These are phyloP conservation scores for Primulina tabacum DNA, from an alignment of 257 asterid species.

Conservation along the genomic window DNA sequence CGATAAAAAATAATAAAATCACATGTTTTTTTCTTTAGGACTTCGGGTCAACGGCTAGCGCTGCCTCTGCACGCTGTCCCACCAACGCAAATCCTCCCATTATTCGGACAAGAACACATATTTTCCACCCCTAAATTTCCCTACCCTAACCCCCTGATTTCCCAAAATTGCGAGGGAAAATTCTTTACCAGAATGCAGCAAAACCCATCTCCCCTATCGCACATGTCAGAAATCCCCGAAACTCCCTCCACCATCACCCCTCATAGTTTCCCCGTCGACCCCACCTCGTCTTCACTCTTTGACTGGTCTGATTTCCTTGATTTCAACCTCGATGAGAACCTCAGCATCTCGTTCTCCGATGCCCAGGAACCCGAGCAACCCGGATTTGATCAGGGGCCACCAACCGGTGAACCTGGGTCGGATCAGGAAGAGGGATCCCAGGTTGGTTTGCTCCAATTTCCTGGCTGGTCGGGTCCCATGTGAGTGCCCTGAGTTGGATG, in stretches of 20 bases:
- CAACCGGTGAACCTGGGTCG: constrained; percentile 31
- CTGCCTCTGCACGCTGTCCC: constrained; percentile 29
- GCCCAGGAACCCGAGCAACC: constrained; percentile 26
- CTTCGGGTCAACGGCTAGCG: constrained; percentile 56
- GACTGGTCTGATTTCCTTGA: constrained; percentile 79
- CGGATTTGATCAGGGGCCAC: constrained; percentile 24
- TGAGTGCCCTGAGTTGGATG: constrained; percentile 94
- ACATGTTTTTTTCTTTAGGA: constrained; percentile 18
- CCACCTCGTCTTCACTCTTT: constrained; percentile 44
- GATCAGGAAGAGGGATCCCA: constrained; percentile 82
- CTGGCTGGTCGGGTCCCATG: constrained; percentile 88
- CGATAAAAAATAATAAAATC: no score
- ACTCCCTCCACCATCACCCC: constrained; percentile 29
- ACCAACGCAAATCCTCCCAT: constrained; percentile 30
- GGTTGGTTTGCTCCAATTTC: constrained; percentile 76
- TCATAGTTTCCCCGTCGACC: constrained; percentile 32
- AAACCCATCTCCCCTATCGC: constrained; percentile 21
- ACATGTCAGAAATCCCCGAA: constrained; percentile 14
- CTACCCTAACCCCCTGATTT: constrained; percentile 16
- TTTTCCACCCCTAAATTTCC: constrained; percentile 23
- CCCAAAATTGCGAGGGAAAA: neutral
- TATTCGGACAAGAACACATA: constrained; percentile 12
- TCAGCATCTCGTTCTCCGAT: constrained; percentile 30
- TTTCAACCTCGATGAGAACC: constrained; percentile 52
- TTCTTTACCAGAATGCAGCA: constrained; percentile 22